phyloP scores from a whole-genome alignment of 176 grass and related monocot species.

The Chloris gayana region DNA sequence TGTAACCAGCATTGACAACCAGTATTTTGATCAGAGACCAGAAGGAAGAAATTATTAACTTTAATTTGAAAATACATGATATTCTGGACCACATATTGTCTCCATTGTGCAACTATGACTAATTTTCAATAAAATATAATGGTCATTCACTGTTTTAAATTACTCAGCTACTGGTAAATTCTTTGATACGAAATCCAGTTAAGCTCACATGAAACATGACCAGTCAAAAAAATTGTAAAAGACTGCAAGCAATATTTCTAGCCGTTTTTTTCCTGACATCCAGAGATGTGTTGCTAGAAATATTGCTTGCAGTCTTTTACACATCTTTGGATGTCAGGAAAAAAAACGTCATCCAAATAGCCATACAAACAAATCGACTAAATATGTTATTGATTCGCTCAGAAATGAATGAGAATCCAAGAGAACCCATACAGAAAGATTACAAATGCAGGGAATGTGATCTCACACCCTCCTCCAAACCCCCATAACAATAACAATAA shows the following conservation, averaged over 20 bases:
- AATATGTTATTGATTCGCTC: too few relatives aligned
- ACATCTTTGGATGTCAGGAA: too few relatives aligned
- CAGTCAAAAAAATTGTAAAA: too few relatives aligned
- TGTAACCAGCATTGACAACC: constrained; percentile 44
- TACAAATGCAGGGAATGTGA: constrained; percentile 29
- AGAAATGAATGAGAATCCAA: constrained; percentile 5
- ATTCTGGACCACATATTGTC: background rate
- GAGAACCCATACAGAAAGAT: background rate
- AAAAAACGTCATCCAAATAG: too few relatives aligned
- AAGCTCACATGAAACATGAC: background rate
- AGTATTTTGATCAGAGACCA: background rate
- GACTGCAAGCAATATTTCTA: too few relatives aligned
- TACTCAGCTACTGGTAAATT: background rate
- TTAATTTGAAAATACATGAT: background rate
- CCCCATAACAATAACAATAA: background rate
- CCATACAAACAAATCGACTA: too few relatives aligned
- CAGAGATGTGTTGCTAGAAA: too few relatives aligned
- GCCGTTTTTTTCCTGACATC: too few relatives aligned
- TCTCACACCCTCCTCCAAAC: background rate
- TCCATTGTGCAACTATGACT: background rate
- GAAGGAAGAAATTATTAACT: background rate
- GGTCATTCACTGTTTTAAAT: background rate
- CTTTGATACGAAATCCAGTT: too few relatives aligned
- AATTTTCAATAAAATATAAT: background rate
- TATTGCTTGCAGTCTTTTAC: too few relatives aligned